Base-by-base conservation (phyloP, 2,329 filamentous ascomycete genomes). In the Aspergillus sp. region DNA sequence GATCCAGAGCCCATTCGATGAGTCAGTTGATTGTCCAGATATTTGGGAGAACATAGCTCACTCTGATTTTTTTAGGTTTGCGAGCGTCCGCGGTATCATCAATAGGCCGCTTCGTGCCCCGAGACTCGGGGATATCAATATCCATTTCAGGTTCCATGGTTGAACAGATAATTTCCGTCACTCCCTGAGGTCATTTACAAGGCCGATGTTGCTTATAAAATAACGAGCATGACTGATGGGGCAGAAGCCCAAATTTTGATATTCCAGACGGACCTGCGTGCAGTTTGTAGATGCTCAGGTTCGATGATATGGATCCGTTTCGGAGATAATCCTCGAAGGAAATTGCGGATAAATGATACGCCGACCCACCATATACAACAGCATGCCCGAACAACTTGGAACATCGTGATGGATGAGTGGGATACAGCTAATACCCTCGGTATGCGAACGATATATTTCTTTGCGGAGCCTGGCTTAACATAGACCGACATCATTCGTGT, bases 1-100 rank as follows among this genome's bases (percentile, higher is more conserved):
- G 87, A 68, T 96, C 90, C 24, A 99, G 83, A 13, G 93, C 89
- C 87, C 96, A 75, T 48, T 17, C n/a, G 39, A 26, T 20, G 36
- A 13, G 48, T 68, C 44, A 41, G 18, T 30, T 12, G 15, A n/a
- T 20, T 26, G 7, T 2, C 5, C 13, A 36, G 11, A 5, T 13
- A 17, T 8, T n/a, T 30, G 49, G 12, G 32, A 15, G 15, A 12
- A 7, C 15, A 3, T 17, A 24, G 56, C 56, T 60, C 38, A 73
- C 72, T 62, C 67, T 71, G 65, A 84, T 84, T 30, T 80, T 80
- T 65, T 80, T 79, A 15, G 82, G 80, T 48, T 75, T 75, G 34
- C 71, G 62, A 55, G 65, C 63, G 49, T 72, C 60, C 17, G 71
- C 69, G 51, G 68, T 64, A 15, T 81, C 79, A 56, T 80, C 76